Conservation (phyloP, 2,329 filamentous ascomycete genomes). For the Fusarium chlamydosporum region DNA sequence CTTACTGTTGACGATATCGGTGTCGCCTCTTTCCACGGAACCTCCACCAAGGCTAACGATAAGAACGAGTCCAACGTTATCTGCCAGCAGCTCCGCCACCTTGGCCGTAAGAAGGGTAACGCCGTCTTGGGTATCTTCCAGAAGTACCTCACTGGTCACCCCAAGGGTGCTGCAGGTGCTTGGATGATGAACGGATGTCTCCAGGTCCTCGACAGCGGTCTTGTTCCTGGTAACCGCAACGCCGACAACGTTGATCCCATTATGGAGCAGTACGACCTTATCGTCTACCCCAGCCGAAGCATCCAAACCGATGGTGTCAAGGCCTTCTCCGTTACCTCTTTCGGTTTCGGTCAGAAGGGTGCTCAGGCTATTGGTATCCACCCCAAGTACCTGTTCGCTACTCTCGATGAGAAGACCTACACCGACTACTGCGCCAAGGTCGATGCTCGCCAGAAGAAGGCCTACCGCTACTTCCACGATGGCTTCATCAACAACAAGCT, state of each 20-base stretch:
- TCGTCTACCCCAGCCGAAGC: slow-evolving; percentile 93
- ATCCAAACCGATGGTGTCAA: slow-evolving; percentile 99
- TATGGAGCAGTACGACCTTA: slow-evolving; percentile 98
- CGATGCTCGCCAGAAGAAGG: slow-evolving; percentile 95
- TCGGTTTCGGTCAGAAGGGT: slow-evolving; percentile 99
- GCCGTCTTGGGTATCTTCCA: slow-evolving; percentile 98
- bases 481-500: slow-evolving; percentile 97
- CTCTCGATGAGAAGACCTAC: slow-evolving; percentile 90
- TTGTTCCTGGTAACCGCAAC: slow-evolving; percentile 97
- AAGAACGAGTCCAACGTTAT: slow-evolving; percentile 99
- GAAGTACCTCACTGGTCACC: slow-evolving; percentile 98
- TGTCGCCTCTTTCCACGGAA: slow-evolving; percentile 98
- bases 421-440: slow-evolving; percentile 88
- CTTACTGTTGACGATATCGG: slow-evolving; percentile 95
- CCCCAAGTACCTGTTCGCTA: slow-evolving; percentile 93
- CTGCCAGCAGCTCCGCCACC: slow-evolving; percentile 94
- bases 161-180: slow-evolving; percentile 98
- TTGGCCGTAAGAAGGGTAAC: slow-evolving; percentile 96
- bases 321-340: slow-evolving; percentile 98
- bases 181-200: slow-evolving; percentile 99
- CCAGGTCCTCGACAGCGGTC: slow-evolving; percentile 92
- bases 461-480: slow-evolving; percentile 98
- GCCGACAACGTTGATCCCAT: slow-evolving; percentile 96
- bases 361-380: slow-evolving; percentile 97
- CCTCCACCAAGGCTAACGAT: slow-evolving; percentile 98